A percentile compares a stretch with the other conserved stretches of the same genome.
Conservation (phyloP, 164 flowering plant species). For the Dillenia turbinata region DNA sequence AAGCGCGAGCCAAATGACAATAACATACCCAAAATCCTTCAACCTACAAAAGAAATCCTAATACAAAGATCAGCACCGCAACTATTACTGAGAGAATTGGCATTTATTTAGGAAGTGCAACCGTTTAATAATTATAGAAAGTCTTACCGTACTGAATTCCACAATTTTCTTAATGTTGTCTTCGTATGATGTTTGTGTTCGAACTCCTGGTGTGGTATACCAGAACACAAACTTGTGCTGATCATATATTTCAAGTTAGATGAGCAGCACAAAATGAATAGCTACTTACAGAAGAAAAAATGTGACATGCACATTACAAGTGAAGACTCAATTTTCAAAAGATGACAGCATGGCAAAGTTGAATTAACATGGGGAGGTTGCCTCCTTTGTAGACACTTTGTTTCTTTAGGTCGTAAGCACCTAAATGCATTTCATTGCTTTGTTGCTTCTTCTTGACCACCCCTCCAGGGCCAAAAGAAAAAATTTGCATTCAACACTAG, state of each 20-base stretch:
- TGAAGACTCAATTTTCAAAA: no score
- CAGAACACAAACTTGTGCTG: constrained; percentile 92
- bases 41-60: constrained; percentile 40
- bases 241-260: constrained; percentile 5
- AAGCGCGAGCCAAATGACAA: constrained; percentile 91
- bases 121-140: neutral
- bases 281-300: neutral
- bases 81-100: neutral
- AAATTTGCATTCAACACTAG: no score
- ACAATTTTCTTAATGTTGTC: constrained; percentile 91
- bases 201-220: constrained; percentile 93
- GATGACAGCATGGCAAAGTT: no score
- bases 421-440: no score
- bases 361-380: no score
- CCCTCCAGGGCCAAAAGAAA: no score
- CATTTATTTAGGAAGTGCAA: neutral
- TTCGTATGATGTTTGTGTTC: constrained; percentile 81
- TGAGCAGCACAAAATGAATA: constrained; percentile 3
- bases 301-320: no score
- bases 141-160: constrained; percentile 90
- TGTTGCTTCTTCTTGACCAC: no score
- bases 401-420: no score
- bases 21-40: constrained; percentile 95
- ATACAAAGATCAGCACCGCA: neutral
- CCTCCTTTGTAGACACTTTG: no score